phyloP scores from a whole-genome alignment of 305 asterid species.

The Solanum aculeatissimum region DNA sequence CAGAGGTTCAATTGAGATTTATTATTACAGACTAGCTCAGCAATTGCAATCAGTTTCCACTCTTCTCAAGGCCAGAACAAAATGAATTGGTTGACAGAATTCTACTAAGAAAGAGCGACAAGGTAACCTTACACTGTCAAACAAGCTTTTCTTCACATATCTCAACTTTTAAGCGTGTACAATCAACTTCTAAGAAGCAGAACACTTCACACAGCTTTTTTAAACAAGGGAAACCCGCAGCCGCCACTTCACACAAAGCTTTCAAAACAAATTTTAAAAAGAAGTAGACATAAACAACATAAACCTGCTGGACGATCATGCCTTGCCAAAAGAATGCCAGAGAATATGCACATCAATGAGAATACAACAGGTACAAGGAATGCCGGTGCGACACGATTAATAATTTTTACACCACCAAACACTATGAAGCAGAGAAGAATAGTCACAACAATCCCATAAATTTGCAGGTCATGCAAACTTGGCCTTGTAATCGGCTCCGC shows the following conservation, averaged over 20 bases:
- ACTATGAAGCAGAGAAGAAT: slow-evolving; percentile 92
- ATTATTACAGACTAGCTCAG: neutral
- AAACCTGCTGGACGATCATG: slow-evolving; percentile 67
- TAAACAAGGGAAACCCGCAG: no score
- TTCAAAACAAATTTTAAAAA: neutral
- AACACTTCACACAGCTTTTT: neutral
- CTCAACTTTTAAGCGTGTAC: neutral
- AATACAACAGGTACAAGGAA: slow-evolving; percentile 84
- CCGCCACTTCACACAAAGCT: neutral
- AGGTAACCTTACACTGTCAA: neutral
- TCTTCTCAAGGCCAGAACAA: neutral
- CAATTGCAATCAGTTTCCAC: neutral
- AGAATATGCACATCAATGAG: slow-evolving; percentile 79
- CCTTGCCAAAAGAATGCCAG: slow-evolving; percentile 75
- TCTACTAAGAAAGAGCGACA: neutral
- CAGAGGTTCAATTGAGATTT: neutral
- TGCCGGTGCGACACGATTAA: slow-evolving; percentile 98
- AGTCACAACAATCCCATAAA: slow-evolving; percentile 91
- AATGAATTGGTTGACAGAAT: neutral
- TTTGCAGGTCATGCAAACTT: slow-evolving; percentile 90
- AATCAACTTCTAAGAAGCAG: neutral
- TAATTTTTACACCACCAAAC: slow-evolving; percentile 97
- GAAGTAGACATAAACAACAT: neutral
- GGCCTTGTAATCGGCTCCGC: slow-evolving; percentile 83
- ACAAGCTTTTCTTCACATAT: neutral